phyloP scores from a whole-genome alignment of 768 basidiomycete species.

The Lactarius evosmus region DNA sequence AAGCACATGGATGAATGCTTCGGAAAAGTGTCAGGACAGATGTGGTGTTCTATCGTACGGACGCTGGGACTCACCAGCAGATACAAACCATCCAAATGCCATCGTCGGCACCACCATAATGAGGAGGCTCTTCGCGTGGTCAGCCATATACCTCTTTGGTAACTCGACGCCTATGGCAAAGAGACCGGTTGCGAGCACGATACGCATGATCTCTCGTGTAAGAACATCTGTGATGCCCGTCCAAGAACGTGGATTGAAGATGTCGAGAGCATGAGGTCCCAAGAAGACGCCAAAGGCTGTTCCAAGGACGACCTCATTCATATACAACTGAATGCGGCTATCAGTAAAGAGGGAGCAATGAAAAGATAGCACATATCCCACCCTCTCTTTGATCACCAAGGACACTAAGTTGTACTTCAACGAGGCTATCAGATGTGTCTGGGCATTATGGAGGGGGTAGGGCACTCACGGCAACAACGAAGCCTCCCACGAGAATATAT shows the following conservation, averaged over 20 bases:
- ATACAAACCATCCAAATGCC: conserved; percentile 81
- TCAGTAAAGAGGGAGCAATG: neutral
- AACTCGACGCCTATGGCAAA: conserved; percentile 96
- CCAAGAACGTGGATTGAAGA: conserved; percentile 82
- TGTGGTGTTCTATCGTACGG: neutral
- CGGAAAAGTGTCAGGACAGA: neutral
- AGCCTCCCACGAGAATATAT: conserved; percentile 62
- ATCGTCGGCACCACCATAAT: conserved; percentile 79
- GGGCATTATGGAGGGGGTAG: neutral
- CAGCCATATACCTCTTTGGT: conserved; percentile 76
- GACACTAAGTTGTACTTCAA: conserved; percentile 82
- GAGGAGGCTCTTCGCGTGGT: conserved; percentile 69
- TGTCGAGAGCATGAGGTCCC: conserved; percentile 66
- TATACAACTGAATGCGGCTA: conserved; percentile 54
- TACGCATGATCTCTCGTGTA: conserved; percentile 82
- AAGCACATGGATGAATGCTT: conserved; percentile 63
- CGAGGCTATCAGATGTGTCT: conserved; percentile 9
- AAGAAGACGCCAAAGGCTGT: conserved; percentile 64
- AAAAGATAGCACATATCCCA: conserved; percentile 31
- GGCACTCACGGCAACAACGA: conserved; percentile 44
- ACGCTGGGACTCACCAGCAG: conserved; percentile 47
- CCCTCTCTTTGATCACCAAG: conserved; percentile 78
- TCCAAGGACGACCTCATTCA: conserved; percentile 93
- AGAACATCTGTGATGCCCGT: conserved; percentile 50
- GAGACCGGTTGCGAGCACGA: conserved; percentile 87